Base-by-base conservation (phyloP, 768 basidiomycete species). In the Collybia sp. region DNA sequence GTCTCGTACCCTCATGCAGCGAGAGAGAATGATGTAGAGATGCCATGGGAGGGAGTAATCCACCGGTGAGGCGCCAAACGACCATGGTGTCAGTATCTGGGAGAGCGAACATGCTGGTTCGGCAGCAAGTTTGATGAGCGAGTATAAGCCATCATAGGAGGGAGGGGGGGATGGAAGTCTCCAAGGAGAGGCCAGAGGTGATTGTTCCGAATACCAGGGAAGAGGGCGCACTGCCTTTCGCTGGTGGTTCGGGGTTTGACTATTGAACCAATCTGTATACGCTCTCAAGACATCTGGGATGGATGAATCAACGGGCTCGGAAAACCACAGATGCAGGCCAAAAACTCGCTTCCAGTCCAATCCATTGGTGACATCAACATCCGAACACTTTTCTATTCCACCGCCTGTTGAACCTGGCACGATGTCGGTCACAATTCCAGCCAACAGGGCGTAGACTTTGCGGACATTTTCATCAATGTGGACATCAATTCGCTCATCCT, bases 301-400 rank as follows among this genome's bases (percentile, higher is more conserved):
- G 3, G 88, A 70, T 2, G 85, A 75, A 48, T 88, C 78, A 53
- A 91, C 72, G 2, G 80, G 74, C 36, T 83, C 75, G 1, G 82
- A 82, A 61, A 84, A 97, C 96, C 96, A 99, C 30, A 98, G 67
- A 50, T 85, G 84, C 37, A 97, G 67, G 2, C 91, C 96, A 59
- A 98, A 89, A 1, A 85, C 84, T 15, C 93, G 81, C 62, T 93
- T 94, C 96, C 96, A 99, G 60, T 96, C 94, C 44, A 97, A 64
- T 0, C 80, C 87, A 43, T 82, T 69, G 13, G 81, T 71, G 4
- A 96, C 70, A 45, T 79, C 69, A 19, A 90, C 58, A 45, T 85
- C 82, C 11, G 70, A 60, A 58, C 73, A 73, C 39, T 76, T 77
- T 52, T 64, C 66, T 17, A 75, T 54, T 13, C 77, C 79, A 19